Percentiles rank a stretch among this genome's conserved stretches.
Evolutionary conservation across 2,329 filamentous ascomycete genomes (phyloP).

Genomic region (Polychaeton citri): DNA sequence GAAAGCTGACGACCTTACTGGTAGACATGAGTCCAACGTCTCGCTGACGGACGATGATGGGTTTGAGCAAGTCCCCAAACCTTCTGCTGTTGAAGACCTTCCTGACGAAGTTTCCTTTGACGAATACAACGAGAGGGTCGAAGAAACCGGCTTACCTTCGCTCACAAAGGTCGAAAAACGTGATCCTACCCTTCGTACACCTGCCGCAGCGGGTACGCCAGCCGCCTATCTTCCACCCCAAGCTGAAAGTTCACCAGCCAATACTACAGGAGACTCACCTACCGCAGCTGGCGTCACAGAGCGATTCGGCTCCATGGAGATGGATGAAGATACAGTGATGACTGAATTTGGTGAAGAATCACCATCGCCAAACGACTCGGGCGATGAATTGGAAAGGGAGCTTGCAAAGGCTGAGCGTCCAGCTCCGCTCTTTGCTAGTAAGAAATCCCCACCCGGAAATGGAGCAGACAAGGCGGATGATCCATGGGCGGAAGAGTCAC

Average conservation of each 20-base stretch:
- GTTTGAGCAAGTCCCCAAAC: slow-evolving; percentile 72
- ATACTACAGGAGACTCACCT: slow-evolving; percentile 29
- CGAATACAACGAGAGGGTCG: slow-evolving; percentile 47
- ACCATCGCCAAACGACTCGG: slow-evolving; percentile 20
- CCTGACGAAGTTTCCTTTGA: slow-evolving; percentile 53
- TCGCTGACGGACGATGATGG: slow-evolving; percentile 80
- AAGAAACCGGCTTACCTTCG: slow-evolving; percentile 12
- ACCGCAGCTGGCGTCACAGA: slow-evolving; percentile 42
- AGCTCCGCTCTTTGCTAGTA: slow-evolving; percentile 47
- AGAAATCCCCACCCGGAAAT: slow-evolving; percentile 17
- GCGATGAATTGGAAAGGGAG: slow-evolving; percentile 18
- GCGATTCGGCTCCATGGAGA: slow-evolving; percentile 42
- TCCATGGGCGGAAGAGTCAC: slow-evolving; percentile 3
- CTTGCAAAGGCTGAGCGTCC: slow-evolving; percentile 44
- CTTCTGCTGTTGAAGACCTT: slow-evolving; percentile 43
- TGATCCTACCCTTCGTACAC: slow-evolving; percentile 7
- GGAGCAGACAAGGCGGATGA: slow-evolving; percentile 11
- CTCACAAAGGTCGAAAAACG: slow-evolving; percentile 12
- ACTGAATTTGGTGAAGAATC: slow-evolving; percentile 21
- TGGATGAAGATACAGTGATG: slow-evolving; percentile 46
- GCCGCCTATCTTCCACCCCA: slow-evolving; percentile 14
- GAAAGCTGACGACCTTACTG: slow-evolving; percentile 44
- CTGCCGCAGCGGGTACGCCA: slow-evolving; percentile 2
- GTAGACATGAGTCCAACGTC: slow-evolving; percentile 60
- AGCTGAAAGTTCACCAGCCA: slow-evolving; percentile 8